Evolutionary conservation across 2,329 filamentous ascomycete genomes (phyloP), one percentile per base, ranked within the genome.

Genomic region (Emmonsia crescens): DNA sequence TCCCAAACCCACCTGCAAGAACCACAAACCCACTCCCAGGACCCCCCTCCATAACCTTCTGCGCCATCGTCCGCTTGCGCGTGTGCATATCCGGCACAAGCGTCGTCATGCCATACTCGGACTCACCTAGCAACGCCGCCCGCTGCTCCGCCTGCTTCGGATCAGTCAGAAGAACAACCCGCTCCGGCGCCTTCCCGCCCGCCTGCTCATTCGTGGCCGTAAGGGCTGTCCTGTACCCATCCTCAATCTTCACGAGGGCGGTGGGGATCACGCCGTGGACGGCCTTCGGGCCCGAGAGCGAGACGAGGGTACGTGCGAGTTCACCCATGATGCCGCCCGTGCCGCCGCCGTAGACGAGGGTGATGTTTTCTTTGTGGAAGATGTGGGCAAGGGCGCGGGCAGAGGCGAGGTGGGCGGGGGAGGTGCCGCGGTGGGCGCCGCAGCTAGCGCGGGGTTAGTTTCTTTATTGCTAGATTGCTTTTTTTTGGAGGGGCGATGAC

Each of bases 321-420:
- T 96, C 91, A 71, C 94, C 94, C 94, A 99, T 99, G 54, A 99
- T 83, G 10, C 94, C 94, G 44, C 91, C 85, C 2, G 93, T 97
- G 70, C 94, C 94, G 68, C 94, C 94, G 68, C 94, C 94, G 75
- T 97, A 99, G 66, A 97, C 91, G 51, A 99, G 85, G 10, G 84
- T 82, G 69, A 95, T 91, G 73, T 89, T 86, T 71, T 89, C 83
- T 58, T 83, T 81, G 72, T 91, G 88, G 77, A 97, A 88, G 66
- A 82, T 80, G 40, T 79, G 79, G 60, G 88, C 93, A 16, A 97
- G 85, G 36, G 84, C 77, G 46, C 87, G 87, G 2, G 94, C 94
- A 8, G 91, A 86, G 73, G 86, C 85, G 69, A 95, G 77, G 75
- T 96, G 90, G 4, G 81, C 82, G 16, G 89, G 86, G 64, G 84